Base-by-base conservation (phyloP, 345 rosid genomes). In the Leavenworthia alabamica region DNA sequence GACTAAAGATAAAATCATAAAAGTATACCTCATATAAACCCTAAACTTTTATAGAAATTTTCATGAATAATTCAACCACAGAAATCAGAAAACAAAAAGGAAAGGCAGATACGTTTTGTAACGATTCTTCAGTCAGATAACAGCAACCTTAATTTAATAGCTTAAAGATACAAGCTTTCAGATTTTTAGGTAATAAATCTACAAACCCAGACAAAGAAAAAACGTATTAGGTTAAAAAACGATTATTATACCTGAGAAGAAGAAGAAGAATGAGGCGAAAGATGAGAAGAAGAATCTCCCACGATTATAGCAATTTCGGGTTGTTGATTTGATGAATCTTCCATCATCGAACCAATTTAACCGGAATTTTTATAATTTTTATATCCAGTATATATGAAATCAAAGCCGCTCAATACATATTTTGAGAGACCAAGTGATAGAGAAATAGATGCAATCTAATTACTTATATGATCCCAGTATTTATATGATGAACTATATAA, bases 271-370 rank as follows among this genome's bases (percentile, higher is more conserved):
- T n/a, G n/a, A n/a, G n/a, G n/a, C n/a, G n/a, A n/a, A n/a, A n/a
- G n/a, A n/a, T n/a, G n/a, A n/a, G n/a, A n/a, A n/a, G n/a, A 62
- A 29, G 69, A 70, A 70, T 56, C 75, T 1, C 26, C 70, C 39
- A 63, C 54, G 70, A 63, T 56, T 12, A 41, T 56, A 63, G 53
- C 53, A 6, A 56, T 16, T 12, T 62, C 29, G n/a, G 70, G 54
- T 40, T 64, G 65, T 64, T 63, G 59, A 63, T 41, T 60, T 56
- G 53, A 52, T n/a, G 60, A 48, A 23, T 71, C 74, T 70, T 39
- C 41, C 70, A 22, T 71, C 5, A 6, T 49, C 64, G n/a, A 50
- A 63, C 70, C 61, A n/a, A n/a, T n/a, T n/a, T n/a, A n/a, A n/a
- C n/a, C n/a, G n/a, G n/a, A 29, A 0, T 28, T 0, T 11, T 31